These are phyloP conservation scores for Saccharomycopsis hybrid DNA, from an alignment of 1,139 yeast species.

Conservation along the genomic window DNA sequence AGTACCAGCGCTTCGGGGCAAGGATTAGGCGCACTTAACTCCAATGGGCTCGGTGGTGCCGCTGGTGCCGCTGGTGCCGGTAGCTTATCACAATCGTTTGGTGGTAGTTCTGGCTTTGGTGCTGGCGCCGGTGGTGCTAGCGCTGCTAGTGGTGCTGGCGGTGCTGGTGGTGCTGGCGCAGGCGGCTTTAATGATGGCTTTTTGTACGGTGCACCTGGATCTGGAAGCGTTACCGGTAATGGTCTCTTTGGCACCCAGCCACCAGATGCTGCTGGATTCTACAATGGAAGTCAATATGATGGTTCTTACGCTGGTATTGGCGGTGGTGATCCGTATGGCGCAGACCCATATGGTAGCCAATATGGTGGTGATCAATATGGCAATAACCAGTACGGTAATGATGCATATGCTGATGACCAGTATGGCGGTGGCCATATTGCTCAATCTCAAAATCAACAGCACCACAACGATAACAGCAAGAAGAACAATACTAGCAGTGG, in stretches of 20 bases:
- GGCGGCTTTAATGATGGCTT: not conserved
- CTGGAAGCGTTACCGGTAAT: not conserved
- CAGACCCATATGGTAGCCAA: too few relatives aligned
- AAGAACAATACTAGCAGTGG: not conserved
- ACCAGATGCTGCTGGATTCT: conserved; percentile 7
- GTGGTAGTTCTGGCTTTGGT: not conserved
- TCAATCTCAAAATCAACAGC: not conserved
- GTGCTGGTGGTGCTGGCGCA: not conserved
- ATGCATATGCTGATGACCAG: too few relatives aligned
- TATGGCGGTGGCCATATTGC: too few relatives aligned
- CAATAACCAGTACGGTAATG: conserved; percentile 4
- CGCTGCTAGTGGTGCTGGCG: not conserved
- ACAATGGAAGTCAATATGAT: conserved; percentile 1
- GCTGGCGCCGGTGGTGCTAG: not conserved
- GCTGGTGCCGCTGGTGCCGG: not conserved
- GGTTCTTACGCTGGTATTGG: too few relatives aligned
- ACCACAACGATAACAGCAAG: not conserved
- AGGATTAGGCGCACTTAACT: not conserved
- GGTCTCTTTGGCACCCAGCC: not conserved
- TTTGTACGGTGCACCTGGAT: not conserved
- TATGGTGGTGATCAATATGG: too few relatives aligned
- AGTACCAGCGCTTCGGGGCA: too few relatives aligned
- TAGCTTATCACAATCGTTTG: not conserved
- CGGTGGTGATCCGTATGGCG: too few relatives aligned
- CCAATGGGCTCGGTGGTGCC: not conserved